phyloP scores from a whole-genome alignment of 805 yeast species.

The Suhomyces sp. region DNA sequence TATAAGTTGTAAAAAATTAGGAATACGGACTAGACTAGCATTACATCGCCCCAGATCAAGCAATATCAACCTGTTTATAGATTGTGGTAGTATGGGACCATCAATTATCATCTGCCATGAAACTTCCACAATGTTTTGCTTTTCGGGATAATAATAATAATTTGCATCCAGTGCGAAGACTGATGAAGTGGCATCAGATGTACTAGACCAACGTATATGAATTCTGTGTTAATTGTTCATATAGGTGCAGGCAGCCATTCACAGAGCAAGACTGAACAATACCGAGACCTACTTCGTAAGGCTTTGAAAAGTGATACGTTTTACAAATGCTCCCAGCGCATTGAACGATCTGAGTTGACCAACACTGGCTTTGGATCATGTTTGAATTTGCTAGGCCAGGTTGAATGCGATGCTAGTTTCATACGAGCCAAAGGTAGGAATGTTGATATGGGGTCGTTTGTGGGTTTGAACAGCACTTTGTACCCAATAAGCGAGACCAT shows the following conservation, averaged over 20 bases:
- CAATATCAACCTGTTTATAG: background rate
- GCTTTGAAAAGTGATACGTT: slow-evolving; percentile 19
- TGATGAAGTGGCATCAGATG: background rate
- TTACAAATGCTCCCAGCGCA: slow-evolving; percentile 14
- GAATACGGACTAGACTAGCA: background rate
- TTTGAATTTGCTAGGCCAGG: slow-evolving; percentile 37
- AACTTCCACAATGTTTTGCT: background rate
- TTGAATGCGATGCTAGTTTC: slow-evolving; percentile 45
- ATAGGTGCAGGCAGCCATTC: slow-evolving; percentile 53
- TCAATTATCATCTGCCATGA: background rate
- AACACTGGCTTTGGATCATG: slow-evolving; percentile 53
- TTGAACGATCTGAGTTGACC: slow-evolving; percentile 42
- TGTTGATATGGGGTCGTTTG: slow-evolving; percentile 6
- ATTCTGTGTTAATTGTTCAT: slow-evolving; percentile 27
- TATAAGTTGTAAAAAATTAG: no score
- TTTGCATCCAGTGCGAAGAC: slow-evolving; percentile 1
- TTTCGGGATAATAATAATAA: background rate
- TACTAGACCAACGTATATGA: background rate
- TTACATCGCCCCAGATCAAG: background rate
- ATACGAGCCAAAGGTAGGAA: slow-evolving; percentile 12
- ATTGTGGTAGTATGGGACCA: background rate
- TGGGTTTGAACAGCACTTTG: slow-evolving; percentile 8
- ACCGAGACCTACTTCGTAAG: slow-evolving; percentile 25
- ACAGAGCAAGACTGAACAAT: slow-evolving; percentile 12
- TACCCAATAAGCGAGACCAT: slow-evolving; percentile 32